Evolutionary conservation across 352 stramenopile species (phyloP).

Genomic region (Pythium grandisporangium): DNA sequence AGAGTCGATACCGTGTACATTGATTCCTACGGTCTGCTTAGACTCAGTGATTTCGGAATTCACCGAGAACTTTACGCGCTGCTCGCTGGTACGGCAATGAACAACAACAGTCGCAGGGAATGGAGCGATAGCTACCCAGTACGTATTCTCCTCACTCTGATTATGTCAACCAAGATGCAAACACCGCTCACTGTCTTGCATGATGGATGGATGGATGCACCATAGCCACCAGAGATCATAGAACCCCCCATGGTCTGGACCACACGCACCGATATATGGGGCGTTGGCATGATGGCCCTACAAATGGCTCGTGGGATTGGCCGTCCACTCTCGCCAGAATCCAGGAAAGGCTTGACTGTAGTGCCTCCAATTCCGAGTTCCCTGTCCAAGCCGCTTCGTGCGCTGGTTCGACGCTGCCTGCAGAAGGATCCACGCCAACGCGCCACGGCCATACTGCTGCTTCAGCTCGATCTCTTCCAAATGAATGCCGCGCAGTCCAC

Average conservation of each 20-base stretch:
- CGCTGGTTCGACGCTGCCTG: slow-evolving; percentile 32
- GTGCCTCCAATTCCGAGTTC: slow-evolving; percentile 27
- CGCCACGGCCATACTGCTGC: slow-evolving; percentile 16
- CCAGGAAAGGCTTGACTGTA: slow-evolving; percentile 1
- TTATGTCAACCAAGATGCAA: neutral
- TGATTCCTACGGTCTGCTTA: slow-evolving; percentile 44
- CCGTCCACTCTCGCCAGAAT: neutral
- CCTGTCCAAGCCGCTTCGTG: slow-evolving; percentile 33
- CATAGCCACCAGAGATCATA: slow-evolving; percentile 7
- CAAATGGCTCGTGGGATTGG: slow-evolving; percentile 32
- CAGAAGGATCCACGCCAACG: slow-evolving; percentile 32
- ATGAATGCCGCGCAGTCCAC: slow-evolving; percentile 36
- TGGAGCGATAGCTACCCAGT: slow-evolving; percentile 15
- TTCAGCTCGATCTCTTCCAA: slow-evolving; percentile 37
- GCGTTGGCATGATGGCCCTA: slow-evolving; percentile 36
- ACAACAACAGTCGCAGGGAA: slow-evolving; percentile 3
- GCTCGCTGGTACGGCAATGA: neutral
- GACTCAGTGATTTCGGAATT: slow-evolving; percentile 45
- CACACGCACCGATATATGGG: slow-evolving; percentile 47
- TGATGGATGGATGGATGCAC: neutral
- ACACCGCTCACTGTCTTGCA: neutral
- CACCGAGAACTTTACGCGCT: slow-evolving; percentile 3
- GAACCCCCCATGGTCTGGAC: slow-evolving; percentile 3
- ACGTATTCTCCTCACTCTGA: neutral
- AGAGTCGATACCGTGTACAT: slow-evolving; percentile 41